These are phyloP conservation scores for Dactylellina haptotyla DNA, from an alignment of 2,329 filamentous ascomycete species.

Conservation along the genomic window DNA sequence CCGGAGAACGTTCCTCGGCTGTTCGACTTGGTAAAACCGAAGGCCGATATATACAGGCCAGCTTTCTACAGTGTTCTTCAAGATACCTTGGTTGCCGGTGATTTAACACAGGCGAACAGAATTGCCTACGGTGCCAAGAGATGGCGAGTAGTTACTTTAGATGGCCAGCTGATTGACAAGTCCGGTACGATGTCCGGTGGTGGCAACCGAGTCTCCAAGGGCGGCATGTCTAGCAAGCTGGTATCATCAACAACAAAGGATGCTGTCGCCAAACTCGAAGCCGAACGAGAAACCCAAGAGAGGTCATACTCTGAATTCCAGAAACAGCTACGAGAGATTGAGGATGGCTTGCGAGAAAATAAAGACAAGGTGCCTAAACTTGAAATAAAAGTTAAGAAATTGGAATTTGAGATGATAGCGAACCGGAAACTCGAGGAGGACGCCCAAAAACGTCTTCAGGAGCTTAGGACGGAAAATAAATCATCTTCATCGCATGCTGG, in stretches of 20 bases:
- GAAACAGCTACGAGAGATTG: conserved; percentile 81
- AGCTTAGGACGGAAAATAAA: conserved; percentile 69
- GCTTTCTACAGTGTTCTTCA: conserved; percentile 96
- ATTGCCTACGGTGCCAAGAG: conserved; percentile 93
- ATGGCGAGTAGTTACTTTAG: conserved; percentile 96
- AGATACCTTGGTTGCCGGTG: conserved; percentile 90
- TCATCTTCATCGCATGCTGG: conserved; percentile 77
- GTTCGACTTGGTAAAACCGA: conserved; percentile 90
- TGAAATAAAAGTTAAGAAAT: conserved; percentile 91
- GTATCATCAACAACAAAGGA: conserved; percentile 87
- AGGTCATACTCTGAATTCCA: conserved; percentile 84
- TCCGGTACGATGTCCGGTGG: conserved; percentile 99
- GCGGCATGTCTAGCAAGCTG: conserved; percentile 96
- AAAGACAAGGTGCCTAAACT: conserved; percentile 82
- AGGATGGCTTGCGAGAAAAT: conserved; percentile 76
- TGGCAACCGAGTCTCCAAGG: conserved; percentile 87
- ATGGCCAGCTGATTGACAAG: conserved; percentile 95
- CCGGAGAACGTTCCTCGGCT: conserved; percentile 91
- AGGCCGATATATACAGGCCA: conserved; percentile 84
- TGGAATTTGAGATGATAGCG: conserved; percentile 87
- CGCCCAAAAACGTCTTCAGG: conserved; percentile 83
- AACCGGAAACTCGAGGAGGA: conserved; percentile 84
- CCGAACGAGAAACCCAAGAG: conserved; percentile 85
- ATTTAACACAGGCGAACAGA: conserved; percentile 94
- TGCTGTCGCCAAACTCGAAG: conserved; percentile 85